Conservation (phyloP, 2,329 filamentous ascomycete genomes). For the Aspergillus fumigatiaffinis region DNA sequence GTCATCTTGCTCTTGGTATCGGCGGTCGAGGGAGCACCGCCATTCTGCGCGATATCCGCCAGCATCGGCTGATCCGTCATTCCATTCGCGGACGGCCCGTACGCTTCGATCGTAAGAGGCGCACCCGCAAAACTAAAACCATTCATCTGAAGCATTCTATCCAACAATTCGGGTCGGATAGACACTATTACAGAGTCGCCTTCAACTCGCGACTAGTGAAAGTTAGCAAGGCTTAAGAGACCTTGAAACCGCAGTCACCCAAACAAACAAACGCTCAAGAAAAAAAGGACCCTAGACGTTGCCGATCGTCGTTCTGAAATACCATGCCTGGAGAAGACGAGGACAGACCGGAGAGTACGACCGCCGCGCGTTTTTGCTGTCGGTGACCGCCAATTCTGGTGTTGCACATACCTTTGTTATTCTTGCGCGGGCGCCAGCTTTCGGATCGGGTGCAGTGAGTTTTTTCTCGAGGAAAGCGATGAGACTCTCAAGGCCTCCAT, state of each 20-base stretch:
- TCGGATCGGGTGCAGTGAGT: constrained; percentile 52
- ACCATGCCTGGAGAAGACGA: constrained; percentile 40
- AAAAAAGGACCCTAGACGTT: constrained; percentile 16
- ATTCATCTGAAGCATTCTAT: constrained; percentile 64
- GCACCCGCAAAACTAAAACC: constrained; percentile 65
- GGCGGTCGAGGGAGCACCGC: constrained; percentile 45
- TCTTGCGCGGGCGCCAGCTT: constrained; percentile 52
- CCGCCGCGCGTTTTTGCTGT: constrained; percentile 30
- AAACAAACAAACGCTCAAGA: constrained; percentile 31
- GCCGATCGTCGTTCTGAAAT: constrained; percentile 42
- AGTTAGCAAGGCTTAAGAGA: constrained; percentile 62
- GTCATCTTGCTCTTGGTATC: constrained; percentile 67
- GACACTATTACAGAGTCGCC: constrained; percentile 68
- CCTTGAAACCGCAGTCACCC: constrained; percentile 40
- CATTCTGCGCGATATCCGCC: constrained; percentile 23
- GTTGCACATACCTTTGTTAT: constrained; percentile 73
- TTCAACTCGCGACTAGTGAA: constrained; percentile 64
- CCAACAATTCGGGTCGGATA: constrained; percentile 60
- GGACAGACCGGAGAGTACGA: constrained; percentile 35
- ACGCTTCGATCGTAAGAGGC: constrained; percentile 52
- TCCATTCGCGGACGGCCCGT: constrained; percentile 27
- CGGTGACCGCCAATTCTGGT: constrained; percentile 40
- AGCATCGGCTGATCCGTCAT: constrained; percentile 20
- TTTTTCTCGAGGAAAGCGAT: constrained; percentile 69
- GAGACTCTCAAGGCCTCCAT: constrained; percentile 63